phyloP scores from a whole-genome alignment of 805 yeast genomes.

The Teunomyces atbi region DNA sequence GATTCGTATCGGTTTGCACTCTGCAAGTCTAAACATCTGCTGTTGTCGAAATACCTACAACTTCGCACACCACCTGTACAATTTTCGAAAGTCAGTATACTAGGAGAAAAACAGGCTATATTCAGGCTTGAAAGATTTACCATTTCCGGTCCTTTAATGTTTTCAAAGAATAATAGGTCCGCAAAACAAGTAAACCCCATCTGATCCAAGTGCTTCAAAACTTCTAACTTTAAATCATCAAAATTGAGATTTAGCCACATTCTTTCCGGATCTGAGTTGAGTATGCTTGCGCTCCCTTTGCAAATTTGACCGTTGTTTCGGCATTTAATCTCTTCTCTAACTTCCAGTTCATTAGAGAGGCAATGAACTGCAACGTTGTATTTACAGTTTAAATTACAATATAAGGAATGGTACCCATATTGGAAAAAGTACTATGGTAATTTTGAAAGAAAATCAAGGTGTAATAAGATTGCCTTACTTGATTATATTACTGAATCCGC shows the following conservation, averaged over 20 bases:
- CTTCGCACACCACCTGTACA: not conserved
- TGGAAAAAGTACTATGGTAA: constrained; percentile 30
- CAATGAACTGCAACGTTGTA: constrained; percentile 47
- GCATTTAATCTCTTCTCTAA: constrained; percentile 38
- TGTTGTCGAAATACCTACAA: not conserved
- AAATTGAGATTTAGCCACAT: constrained; percentile 42
- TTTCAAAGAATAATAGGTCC: constrained; percentile 53
- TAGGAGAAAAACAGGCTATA: not conserved
- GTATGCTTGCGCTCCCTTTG: constrained; percentile 32
- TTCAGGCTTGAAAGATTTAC: not conserved
- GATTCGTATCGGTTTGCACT: not conserved
- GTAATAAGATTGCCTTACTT: constrained; percentile 40
- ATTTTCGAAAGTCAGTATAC: not conserved
- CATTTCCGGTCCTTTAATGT: constrained; percentile 36
- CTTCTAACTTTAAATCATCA: constrained; percentile 45
- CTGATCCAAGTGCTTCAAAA: constrained; percentile 41
- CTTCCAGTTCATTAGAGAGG: constrained; percentile 43
- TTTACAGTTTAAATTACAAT: constrained; percentile 46
- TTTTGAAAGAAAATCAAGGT: constrained; percentile 28
- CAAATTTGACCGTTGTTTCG: constrained; percentile 56
- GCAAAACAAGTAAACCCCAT: constrained; percentile 50
- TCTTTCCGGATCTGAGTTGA: constrained; percentile 25
- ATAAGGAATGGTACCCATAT: constrained; percentile 21
- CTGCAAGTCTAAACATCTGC: not conserved
- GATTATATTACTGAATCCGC: constrained; percentile 22